Evolutionary conservation across 2,329 filamentous ascomycete genomes (phyloP), one percentile per base, ranked within the genome.

Genomic region (Colletotrichum brevisporum): DNA sequence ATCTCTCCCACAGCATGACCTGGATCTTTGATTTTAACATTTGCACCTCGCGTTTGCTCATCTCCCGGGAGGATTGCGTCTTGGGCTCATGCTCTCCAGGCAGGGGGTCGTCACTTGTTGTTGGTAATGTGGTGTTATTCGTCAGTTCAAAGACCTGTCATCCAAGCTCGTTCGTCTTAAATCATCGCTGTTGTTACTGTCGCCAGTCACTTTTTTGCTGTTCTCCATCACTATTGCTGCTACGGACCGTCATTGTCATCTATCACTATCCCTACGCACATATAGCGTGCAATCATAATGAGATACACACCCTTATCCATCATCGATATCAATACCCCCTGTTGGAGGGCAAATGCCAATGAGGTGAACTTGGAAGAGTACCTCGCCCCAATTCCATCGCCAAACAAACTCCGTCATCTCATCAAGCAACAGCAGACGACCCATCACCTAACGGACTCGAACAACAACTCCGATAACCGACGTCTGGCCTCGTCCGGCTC

Each of bases 1-100:
- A 8, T 10, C 2, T 10, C 31, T 36, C 91, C 0, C 88, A 88
- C 63, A 91, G 73, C 59, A 90, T 79, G 52, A 88, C 84, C 58
- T 81, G 83, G 48, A 89, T 88, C 81, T 91, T 91, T 73, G 80
- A 77, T 74, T 91, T 91, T 57, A 83, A 87, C 73, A 91, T 76
- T 27, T 89, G 89, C 2, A 88, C 88, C 76, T 91, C 89, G 72
- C 79, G 87, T 65, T 86, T 83, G 0, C 78, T 88, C 84, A 91
- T 84, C 67, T 88, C 83, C 57, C 87, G 78, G 27, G 83, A 88
- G 51, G 91, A 80, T 1, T 82, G 80, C 15, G 83, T 84, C 83
- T 78, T 0, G 88, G 87, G 62, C 81, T 84, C 10, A 78, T 78
- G 73, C 84, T 80, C 73, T 83, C 79, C 62, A 90, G 73, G 67